Percentiles rank a stretch among this genome's conserved stretches.
phyloP scores from a whole-genome alignment of 2,329 filamentous ascomycete species.

The Lecanicillium sp. region DNA sequence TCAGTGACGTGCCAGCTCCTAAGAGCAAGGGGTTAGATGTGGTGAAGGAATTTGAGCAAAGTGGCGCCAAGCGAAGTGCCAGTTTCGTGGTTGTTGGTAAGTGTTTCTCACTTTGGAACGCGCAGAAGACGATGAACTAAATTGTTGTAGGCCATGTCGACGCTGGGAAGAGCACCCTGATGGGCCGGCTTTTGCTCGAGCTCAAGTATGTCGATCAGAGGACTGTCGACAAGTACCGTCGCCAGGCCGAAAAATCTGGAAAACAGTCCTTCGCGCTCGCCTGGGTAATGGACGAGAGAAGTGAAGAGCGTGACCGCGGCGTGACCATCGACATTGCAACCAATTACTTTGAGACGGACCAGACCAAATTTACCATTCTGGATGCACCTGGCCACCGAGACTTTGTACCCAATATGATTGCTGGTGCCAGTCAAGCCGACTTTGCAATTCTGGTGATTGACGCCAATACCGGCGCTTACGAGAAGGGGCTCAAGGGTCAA shows the following conservation, averaged over 20 bases:
- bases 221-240: conserved; percentile 78
- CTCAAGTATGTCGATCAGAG: conserved; percentile 81
- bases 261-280: conserved; percentile 95
- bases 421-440: conserved; percentile 89
- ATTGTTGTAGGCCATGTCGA: conserved; percentile 75
- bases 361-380: conserved; percentile 82
- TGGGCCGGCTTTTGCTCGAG: conserved; percentile 89
- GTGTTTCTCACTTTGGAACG: conserved; percentile 17
- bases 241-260: conserved; percentile 83
- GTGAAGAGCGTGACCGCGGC: conserved; percentile 79
- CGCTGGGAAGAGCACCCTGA: conserved; percentile 93
- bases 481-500: conserved; percentile 86
- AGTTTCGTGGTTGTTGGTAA: conserved; percentile 90
- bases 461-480: conserved; percentile 81
- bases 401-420: conserved; percentile 99
- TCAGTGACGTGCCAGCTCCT: conserved; percentile 47
- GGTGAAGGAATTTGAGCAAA: conserved; percentile 67
- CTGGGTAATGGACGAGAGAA: conserved; percentile 91
- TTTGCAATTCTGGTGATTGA: conserved; percentile 94
- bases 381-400: conserved; percentile 92
- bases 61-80: conserved; percentile 67
- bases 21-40: conserved; percentile 80
- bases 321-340: conserved; percentile 97
- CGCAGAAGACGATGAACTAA: conserved; percentile 1
- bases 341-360: conserved; percentile 86